Evolutionary conservation across 305 asterid species (phyloP).

Genomic region (Salvia sclarea): DNA sequence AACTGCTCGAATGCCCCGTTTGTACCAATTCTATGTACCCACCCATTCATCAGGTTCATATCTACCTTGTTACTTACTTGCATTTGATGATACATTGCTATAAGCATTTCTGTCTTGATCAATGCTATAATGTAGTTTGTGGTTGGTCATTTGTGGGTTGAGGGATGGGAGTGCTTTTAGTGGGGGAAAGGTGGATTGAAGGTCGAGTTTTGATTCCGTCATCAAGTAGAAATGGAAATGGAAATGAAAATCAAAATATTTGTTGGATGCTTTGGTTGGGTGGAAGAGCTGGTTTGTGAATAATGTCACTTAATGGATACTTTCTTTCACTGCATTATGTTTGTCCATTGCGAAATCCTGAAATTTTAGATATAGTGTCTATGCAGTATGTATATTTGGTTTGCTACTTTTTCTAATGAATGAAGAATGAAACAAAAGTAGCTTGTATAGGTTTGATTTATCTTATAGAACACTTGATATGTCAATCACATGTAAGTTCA

Average conservation of each 20-base stretch:
- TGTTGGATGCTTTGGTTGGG: constrained; percentile 1
- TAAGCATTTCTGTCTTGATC: background rate
- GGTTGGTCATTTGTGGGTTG: constrained; percentile 1
- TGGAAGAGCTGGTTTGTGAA: background rate
- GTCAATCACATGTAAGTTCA: constrained; percentile 6
- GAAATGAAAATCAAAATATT: background rate
- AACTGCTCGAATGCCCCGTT: constrained; percentile 73
- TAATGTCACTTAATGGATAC: background rate
- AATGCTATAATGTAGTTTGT: background rate
- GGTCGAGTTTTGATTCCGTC: constrained; percentile 13
- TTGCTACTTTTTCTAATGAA: background rate
- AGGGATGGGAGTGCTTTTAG: background rate
- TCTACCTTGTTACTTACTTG: background rate
- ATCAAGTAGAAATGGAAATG: background rate
- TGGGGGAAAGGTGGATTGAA: constrained; percentile 1
- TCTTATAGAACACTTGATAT: background rate
- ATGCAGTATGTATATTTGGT: background rate
- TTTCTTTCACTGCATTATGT: background rate
- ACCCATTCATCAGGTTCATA: constrained; percentile 61
- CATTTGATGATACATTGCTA: constrained; percentile 19
- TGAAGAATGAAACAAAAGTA: background rate
- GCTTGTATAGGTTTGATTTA: background rate
- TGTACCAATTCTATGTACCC: constrained; percentile 76
- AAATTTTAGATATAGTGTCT: background rate
- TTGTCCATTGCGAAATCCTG: background rate